phyloP scores from a whole-genome alignment of 331 rosid genomes.

The Rosa hybrid region DNA sequence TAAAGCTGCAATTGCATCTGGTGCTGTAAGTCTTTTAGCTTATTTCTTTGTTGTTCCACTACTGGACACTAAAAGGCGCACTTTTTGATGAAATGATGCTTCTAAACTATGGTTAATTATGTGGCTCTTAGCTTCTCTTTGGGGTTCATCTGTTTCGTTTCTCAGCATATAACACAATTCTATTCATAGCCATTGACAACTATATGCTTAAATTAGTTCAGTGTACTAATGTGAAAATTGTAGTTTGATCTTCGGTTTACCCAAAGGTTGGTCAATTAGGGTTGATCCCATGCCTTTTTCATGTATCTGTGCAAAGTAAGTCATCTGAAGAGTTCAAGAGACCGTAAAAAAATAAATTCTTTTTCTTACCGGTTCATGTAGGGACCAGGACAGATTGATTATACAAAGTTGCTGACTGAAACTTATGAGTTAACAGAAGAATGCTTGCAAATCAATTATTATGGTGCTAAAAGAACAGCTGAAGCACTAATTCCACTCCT shows the following conservation, averaged over 20 bases:
- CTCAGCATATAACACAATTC: neutral
- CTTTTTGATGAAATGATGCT: neutral
- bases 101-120: neutral
- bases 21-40: constrained; percentile 12
- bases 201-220: neutral
- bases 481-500: constrained; percentile 31
- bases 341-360: neutral
- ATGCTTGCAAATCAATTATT: constrained; percentile 49
- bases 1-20: neutral
- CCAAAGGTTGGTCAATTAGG: neutral
- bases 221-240: neutral
- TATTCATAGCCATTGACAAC: neutral
- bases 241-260: neutral
- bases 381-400: constrained; percentile 22
- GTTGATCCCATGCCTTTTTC: neutral
- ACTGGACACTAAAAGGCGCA: neutral
- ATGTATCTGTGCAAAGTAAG: neutral
- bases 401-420: constrained; percentile 30
- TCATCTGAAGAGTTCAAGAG: neutral
- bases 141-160: neutral
- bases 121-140: constrained; percentile 19
- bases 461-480: constrained; percentile 33
- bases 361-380: constrained; percentile 17
- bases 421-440: constrained; percentile 40
- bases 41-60: neutral